Evolutionary conservation across 176 grass and related monocot genomes (phyloP), one percentile per base, ranked within the genome.

Genomic region (Avena sativa): DNA sequence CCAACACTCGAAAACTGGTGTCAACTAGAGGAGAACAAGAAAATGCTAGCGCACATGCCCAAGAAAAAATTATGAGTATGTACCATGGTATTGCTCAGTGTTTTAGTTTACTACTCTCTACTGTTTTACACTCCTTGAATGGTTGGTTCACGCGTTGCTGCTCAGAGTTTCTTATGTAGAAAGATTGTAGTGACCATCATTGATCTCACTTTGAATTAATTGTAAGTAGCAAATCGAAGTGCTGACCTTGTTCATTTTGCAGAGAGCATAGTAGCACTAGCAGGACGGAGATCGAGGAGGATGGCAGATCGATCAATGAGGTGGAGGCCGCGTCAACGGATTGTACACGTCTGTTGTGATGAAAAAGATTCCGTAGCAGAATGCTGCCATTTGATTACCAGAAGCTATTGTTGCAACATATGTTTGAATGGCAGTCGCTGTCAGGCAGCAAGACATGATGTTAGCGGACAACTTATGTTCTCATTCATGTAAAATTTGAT

Each of bases 251-350:
- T 48, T n/a, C 20, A 48, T 73, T 73, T 73, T 73, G 43, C 20
- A 73, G 70, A 1, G 70, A 73, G 2, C 43, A 46, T 48, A 11
- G 4, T 8, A 73, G 11, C 13, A 48, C 43, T 25, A 48, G 70
- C 70, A 73, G 20, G 70, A 43, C 5, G 11, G 20, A 3, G 40
- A 48, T 71, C 4, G 4, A 6, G 19, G 68, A 46, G 38, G 19
- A 71, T 3, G 17, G 20, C 0, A 71, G 0, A 46, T 46, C 1
- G 4, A n/a, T 5, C 4, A 0, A 71, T 12, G 38, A 11, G 38
- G 38, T 12, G 38, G 17, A 71, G 38, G 36, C 25, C 0, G 13
- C 3, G 3, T 6, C 2, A 0, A 0, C 0, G 9, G 0, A 40
- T 69, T 15, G 15, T 63, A 43, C 40, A 43, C 0, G 12, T 6